Evolutionary conservation across 2,329 filamentous ascomycete genomes (phyloP), one percentile per base, ranked within the genome.

Genomic region (Fusarium verticillioides): DNA sequence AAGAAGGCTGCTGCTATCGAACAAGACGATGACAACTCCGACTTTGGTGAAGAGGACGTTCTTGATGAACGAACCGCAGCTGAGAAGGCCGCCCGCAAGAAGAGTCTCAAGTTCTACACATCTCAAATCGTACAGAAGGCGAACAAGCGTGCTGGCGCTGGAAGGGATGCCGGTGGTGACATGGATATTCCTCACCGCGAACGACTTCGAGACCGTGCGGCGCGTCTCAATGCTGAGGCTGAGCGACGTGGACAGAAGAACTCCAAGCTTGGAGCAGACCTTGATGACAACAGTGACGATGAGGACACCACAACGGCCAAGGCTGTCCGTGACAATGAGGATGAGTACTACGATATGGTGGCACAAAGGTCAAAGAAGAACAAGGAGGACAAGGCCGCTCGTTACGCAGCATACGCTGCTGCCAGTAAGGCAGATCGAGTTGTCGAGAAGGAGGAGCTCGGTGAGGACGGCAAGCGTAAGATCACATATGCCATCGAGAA

Each of bases 61-160:
- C 88, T 98, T 66, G 94, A 95, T 60, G 90, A 91, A 16, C 88
- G 91, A 69, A 91, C 96, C 69, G 92, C 94, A 2, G 93, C 93
- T 46, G 94, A 97, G 78, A 99, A 99, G 84, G 93, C 92, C 0
- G 89, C 90, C 67, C 93, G 93, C 82, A 97, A 96, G 87, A 97
- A 97, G 87, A 94, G 91, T 73, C 89, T 99, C 65, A 93, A 95
- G 71, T 99, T 99, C 87, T 99, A 99, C 88, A 98, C 97, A 5
- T 97, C 95, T 7, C 96, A 99, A 81, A 96, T 99, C 74, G 93
- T 94, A 34, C 96, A 98, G 81, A 98, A 98, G 84, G 91, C 94
- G 63, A 97, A 94, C 84, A 95, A 94, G 81, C 94, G 94, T 62
- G 90, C 91, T 10, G 90, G 87, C 37, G 92, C 92, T 43, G 92